phyloP scores from a whole-genome alignment of 192 early-diverging fungal genomes.

The Ramicandelaber brevisporus region DNA sequence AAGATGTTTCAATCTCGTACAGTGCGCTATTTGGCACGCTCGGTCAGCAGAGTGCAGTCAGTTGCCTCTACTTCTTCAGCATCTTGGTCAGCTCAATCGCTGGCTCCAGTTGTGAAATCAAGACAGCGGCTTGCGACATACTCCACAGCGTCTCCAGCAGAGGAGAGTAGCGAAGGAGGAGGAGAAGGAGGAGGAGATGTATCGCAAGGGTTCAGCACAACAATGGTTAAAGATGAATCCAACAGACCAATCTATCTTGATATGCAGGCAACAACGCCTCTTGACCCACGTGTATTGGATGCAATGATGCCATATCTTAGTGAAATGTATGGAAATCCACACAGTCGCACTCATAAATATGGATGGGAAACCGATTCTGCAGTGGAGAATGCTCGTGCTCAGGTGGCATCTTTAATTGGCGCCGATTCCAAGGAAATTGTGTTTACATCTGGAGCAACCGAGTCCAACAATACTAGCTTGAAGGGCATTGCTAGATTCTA shows the following conservation, averaged over 20 bases:
- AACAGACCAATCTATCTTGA: slow-evolving; percentile 74
- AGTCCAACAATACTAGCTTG: slow-evolving; percentile 82
- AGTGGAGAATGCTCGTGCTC: slow-evolving; percentile 65
- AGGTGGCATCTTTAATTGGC: slow-evolving; percentile 65
- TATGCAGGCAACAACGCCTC: slow-evolving; percentile 79
- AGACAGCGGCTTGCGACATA: no score
- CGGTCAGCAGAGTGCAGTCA: no score
- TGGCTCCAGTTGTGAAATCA: no score
- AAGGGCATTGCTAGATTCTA: slow-evolving; percentile 94
- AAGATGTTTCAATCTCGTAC: no score
- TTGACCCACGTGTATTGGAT: slow-evolving; percentile 78
- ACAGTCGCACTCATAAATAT: slow-evolving; percentile 88
- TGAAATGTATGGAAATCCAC: slow-evolving; percentile 81
- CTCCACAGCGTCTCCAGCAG: no score
- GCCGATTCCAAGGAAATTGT: slow-evolving; percentile 92
- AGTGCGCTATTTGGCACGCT: no score
- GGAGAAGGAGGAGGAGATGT: no score
- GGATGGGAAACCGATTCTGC: slow-evolving; percentile 89
- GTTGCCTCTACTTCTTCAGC: no score
- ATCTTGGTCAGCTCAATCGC: no score
- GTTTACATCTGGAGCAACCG: slow-evolving; percentile 89
- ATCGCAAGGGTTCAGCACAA: no score
- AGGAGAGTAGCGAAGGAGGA: no score
- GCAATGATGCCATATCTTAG: slow-evolving; percentile 88
- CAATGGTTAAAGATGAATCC: no score